Percentiles rank a stretch among this genome's conserved stretches.
Conservation (phyloP, 495 filamentous ascomycete species). For the Penicillium verhagenii region DNA sequence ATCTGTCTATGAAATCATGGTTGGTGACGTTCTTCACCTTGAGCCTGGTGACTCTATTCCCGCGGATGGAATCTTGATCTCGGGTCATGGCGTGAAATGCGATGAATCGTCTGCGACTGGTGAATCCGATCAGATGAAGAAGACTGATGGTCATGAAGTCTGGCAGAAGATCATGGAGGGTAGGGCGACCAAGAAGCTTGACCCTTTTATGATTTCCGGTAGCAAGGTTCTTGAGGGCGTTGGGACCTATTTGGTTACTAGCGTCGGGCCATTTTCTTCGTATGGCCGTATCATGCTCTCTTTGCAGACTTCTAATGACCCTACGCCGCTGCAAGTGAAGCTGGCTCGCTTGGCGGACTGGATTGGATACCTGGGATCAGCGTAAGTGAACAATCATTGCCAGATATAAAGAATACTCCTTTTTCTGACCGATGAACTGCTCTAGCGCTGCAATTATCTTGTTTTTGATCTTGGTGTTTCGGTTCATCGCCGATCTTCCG, state of each 20-base stretch:
- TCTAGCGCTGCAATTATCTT: slow-evolving; percentile 58
- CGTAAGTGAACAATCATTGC: slow-evolving; percentile 22
- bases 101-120: slow-evolving; percentile 70
- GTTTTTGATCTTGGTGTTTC: slow-evolving; percentile 61
- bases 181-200: slow-evolving; percentile 56
- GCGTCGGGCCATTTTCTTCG: slow-evolving; percentile 60
- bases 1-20: slow-evolving; percentile 69
- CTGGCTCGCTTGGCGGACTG: slow-evolving; percentile 61
- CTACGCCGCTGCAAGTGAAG: slow-evolving; percentile 64
- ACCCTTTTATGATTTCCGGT: slow-evolving; percentile 64
- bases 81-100: slow-evolving; percentile 63
- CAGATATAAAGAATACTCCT: background rate
- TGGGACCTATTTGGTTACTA: slow-evolving; percentile 63
- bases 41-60: slow-evolving; percentile 72
- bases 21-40: slow-evolving; percentile 70
- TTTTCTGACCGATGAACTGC: background rate
- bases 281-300: slow-evolving; percentile 66
- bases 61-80: slow-evolving; percentile 61
- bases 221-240: slow-evolving; percentile 66
- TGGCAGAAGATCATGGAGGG: slow-evolving; percentile 55
- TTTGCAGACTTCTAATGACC: slow-evolving; percentile 58
- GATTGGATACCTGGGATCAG: slow-evolving; percentile 57
- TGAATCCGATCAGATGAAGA: slow-evolving; percentile 68
- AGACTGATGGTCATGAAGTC: slow-evolving; percentile 58
- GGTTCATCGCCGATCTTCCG: slow-evolving; percentile 55